phyloP scores from a whole-genome alignment of 768 basidiomycete genomes.

The Sarcomyxa edulis region DNA sequence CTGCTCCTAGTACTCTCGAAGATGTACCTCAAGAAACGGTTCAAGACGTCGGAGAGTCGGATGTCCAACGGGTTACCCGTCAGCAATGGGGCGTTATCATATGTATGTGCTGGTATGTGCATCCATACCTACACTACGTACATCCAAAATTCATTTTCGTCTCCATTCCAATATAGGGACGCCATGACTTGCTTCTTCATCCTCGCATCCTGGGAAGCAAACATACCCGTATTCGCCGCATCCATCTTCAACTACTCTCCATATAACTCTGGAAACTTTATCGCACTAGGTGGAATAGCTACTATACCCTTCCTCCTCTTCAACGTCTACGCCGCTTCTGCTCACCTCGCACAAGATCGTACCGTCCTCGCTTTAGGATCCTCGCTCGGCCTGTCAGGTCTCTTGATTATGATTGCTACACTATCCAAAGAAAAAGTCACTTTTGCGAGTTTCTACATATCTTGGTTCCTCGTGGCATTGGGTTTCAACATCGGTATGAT shows the following conservation, averaged over 20 bases:
- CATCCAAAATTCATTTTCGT: too few species aligned
- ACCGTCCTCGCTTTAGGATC: slow-evolving; percentile 37
- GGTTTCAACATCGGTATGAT: slow-evolving; percentile 74
- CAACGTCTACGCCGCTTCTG: slow-evolving; percentile 40
- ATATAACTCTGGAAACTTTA: slow-evolving; percentile 40
- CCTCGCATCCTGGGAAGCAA: slow-evolving; percentile 54
- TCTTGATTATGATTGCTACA: slow-evolving; percentile 10
- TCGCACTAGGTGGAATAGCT: slow-evolving; percentile 43
- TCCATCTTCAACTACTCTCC: slow-evolving; percentile 35
- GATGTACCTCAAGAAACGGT: too few species aligned
- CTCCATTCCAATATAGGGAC: too few species aligned
- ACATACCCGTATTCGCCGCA: slow-evolving; percentile 45
- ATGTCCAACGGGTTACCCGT: slow-evolving; percentile 7
- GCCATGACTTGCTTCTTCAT: slow-evolving; percentile 59
- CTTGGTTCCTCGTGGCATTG: slow-evolving; percentile 64
- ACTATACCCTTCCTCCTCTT: slow-evolving; percentile 46
- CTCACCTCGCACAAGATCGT: slow-evolving; percentile 42
- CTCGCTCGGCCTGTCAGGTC: slow-evolving; percentile 8
- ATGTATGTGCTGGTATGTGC: slow-evolving; percentile 55
- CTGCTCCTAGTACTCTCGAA: background rate
- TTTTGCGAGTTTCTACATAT: slow-evolving; percentile 46
- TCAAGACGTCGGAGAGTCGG: too few species aligned
- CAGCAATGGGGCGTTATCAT: slow-evolving; percentile 41
- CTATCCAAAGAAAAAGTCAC: slow-evolving; percentile 10
- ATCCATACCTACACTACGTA: too few species aligned